phyloP scores from a whole-genome alignment of 2,329 filamentous ascomycete species.

The Alternaria rosae region DNA sequence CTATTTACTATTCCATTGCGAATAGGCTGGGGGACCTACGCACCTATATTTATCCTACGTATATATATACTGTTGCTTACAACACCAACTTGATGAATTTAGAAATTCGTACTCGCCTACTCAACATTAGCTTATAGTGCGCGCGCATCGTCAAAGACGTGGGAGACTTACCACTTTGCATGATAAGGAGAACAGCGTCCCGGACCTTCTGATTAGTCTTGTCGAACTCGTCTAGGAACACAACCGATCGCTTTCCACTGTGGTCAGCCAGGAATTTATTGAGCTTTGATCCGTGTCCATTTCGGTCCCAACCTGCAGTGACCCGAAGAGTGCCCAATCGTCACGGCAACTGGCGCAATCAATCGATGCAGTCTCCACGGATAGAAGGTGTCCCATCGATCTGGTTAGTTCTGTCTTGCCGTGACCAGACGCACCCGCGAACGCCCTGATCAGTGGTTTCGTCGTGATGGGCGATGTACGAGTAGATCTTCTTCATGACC shows the following conservation, averaged over 20 bases:
- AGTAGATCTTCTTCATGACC: background rate
- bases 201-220: no score
- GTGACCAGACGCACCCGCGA: slow-evolving; percentile 11
- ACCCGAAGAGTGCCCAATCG: background rate
- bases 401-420: slow-evolving; percentile 16
- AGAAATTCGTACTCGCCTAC: no score
- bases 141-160: no score
- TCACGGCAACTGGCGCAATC: background rate
- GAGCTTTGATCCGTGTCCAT: background rate
- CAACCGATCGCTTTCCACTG: background rate
- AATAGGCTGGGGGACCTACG: no score
- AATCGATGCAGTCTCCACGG: background rate
- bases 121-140: no score
- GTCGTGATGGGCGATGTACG: background rate
- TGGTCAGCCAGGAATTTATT: background rate
- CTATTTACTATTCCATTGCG: no score
- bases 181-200: no score
- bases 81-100: no score
- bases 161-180: no score
- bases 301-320: background rate
- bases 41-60: no score
- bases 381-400: slow-evolving; percentile 7
- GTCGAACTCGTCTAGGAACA: no score
- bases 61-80: no score
- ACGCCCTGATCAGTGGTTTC: slow-evolving; percentile 11